These are phyloP conservation scores for Madurella mycetomatis DNA, from an alignment of 2,329 filamentous ascomycete genomes.

Conservation along the genomic window DNA sequence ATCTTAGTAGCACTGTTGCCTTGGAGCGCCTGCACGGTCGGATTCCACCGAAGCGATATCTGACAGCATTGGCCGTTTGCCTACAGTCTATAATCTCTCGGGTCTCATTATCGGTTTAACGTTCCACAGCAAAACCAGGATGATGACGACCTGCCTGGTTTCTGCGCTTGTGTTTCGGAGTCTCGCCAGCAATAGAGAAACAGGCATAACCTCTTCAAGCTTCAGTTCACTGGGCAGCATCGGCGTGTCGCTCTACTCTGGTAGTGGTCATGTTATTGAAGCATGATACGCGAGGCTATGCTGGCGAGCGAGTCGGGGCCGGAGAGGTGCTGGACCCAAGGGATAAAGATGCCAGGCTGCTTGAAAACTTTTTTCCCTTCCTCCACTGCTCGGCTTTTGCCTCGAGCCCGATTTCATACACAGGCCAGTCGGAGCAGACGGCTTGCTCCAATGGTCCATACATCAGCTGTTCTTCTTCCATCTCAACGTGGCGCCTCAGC, in stretches of 20 bases:
- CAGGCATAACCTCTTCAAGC: neutral
- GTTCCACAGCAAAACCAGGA: too few species aligned
- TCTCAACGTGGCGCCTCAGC: constrained; percentile 16
- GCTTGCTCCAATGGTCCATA: constrained; percentile 22
- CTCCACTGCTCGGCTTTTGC: constrained; percentile 13
- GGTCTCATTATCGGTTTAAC: too few species aligned
- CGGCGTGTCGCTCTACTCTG: neutral
- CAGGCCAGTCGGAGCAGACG: constrained; percentile 21
- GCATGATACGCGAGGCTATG: neutral
- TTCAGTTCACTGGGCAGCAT: neutral
- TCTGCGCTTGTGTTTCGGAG: neutral
- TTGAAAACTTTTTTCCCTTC: constrained; percentile 15
- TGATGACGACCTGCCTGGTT: too few species aligned
- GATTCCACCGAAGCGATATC: too few species aligned
- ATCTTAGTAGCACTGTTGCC: too few species aligned
- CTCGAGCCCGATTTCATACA: constrained; percentile 18
- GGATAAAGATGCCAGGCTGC: constrained; percentile 9
- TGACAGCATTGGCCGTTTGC: too few species aligned
- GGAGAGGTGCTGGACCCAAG: constrained; percentile 8
- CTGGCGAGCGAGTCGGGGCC: neutral
- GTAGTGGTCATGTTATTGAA: neutral
- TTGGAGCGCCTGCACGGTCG: too few species aligned
- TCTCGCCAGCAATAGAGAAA: neutral
- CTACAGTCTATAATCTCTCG: too few species aligned
- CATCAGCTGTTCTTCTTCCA: constrained; percentile 16